Evolutionary conservation across 2,329 filamentous ascomycete genomes (phyloP), one percentile per base, ranked within the genome.

Genomic region (Botryotinia convoluta): DNA sequence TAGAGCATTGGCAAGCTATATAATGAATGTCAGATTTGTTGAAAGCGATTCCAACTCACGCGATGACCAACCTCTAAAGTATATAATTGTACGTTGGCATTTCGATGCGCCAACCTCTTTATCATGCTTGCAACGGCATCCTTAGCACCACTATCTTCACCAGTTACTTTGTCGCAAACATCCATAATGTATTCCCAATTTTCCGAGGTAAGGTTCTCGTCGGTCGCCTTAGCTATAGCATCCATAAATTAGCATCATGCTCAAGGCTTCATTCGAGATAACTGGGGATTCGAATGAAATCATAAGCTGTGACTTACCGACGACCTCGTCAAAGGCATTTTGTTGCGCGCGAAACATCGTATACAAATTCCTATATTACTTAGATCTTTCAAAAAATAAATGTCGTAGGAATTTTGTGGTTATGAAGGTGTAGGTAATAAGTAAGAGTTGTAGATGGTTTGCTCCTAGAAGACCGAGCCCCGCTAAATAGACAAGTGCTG

Each of bases 151-250:
- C 81, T 86, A 65, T 82, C 81, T 68, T 83, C 82, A 44, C 78
- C 79, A 10, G 78, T 80, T 42, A 83, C 82, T 76, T 83, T 83
- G 74, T 84, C 82, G 78, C 82, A 83, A 44, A 83, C 82, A 79
- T 84, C 82, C 82, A 83, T 83, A 76, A 83, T 83, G 77, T 80
- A 91, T 81, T 92, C 91, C 91, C 91, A 93, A 82, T 92, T 92
- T 83, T 88, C 87, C 74, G 84, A 81, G 16, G 81, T 98, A 79
- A 98, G 89, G 84, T 98, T 99, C 87, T 99, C 96, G 84, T 99
- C 96, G 73, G 96, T 99, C 81, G 96, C 95, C 84, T 92, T 92
- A 80, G 89, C 91, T 91, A 79, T 77, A 79, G 29, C 69, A 29
- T 48, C 60, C 67, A 60, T 75, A 74, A 71, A 73, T 78, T 45